Conservation (phyloP, 83 land plant species). For the Thuja plicata region DNA sequence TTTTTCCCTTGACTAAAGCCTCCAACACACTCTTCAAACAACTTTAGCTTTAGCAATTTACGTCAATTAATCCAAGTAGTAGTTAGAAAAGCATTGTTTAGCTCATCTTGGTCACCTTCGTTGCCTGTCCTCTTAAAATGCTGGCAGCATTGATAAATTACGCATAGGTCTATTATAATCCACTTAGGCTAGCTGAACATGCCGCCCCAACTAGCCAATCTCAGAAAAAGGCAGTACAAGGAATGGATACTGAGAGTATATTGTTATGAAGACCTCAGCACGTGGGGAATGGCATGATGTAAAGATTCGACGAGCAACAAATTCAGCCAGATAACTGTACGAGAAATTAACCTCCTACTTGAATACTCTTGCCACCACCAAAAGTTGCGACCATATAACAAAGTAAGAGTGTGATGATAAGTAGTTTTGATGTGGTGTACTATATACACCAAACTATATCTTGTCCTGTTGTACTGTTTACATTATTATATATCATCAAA, state of each 20-base stretch:
- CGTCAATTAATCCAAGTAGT: too few species aligned
- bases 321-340: neutral
- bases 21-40: too few species aligned
- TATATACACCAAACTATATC: neutral
- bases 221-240: neutral
- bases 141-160: neutral
- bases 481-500: neutral
- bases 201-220: neutral
- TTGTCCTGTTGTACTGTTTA: neutral
- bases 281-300: neutral
- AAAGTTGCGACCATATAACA: neutral
- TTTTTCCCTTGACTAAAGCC: too few species aligned
- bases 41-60: too few species aligned
- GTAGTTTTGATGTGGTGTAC: neutral
- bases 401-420: neutral
- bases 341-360: neutral
- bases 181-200: neutral
- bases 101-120: too few species aligned
- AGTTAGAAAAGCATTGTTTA: too few species aligned
- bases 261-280: neutral
- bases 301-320: neutral
- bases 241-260: neutral
- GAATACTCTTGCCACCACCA: neutral
- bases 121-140: too few species aligned
- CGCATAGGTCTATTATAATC: neutral